phyloP scores from a whole-genome alignment of 2,329 filamentous ascomycete genomes.

The Neopestalotiopsis sp. region DNA sequence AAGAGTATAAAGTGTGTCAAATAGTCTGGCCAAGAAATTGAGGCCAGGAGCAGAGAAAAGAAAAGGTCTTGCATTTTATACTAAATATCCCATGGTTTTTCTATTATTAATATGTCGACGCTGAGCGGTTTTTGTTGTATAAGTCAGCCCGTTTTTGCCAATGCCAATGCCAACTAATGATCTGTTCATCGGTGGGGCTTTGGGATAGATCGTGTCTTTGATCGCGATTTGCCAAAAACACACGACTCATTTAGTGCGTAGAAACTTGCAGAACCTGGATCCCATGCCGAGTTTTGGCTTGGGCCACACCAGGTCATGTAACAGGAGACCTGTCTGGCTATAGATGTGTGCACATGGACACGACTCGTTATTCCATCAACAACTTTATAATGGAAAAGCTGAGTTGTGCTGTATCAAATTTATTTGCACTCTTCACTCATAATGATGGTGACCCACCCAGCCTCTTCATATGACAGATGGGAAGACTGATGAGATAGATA shows the following conservation, averaged over 20 bases:
- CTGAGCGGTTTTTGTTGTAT: background rate
- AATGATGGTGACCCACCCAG: no score
- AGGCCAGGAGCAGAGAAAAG: background rate
- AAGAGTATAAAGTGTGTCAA: background rate
- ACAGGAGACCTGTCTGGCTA: background rate
- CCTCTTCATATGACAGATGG: no score
- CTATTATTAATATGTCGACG: background rate
- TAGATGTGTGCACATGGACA: background rate
- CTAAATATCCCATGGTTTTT: background rate
- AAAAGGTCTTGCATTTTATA: background rate
- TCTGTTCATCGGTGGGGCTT: slow-evolving; percentile 1
- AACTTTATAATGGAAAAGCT: no score
- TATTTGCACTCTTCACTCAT: no score
- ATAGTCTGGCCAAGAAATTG: background rate
- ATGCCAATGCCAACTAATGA: background rate
- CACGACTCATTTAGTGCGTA: background rate
- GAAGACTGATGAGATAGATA: no score
- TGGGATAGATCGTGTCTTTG: background rate
- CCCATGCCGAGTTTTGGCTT: background rate
- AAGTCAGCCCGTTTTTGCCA: background rate
- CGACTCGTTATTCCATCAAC: no score
- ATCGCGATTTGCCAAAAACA: background rate
- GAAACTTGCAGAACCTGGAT: background rate
- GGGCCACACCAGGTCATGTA: background rate
- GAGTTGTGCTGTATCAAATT: no score